Base-by-base conservation (phyloP, 202 grass and related monocot genomes). In the Alloteropsis angusta region DNA sequence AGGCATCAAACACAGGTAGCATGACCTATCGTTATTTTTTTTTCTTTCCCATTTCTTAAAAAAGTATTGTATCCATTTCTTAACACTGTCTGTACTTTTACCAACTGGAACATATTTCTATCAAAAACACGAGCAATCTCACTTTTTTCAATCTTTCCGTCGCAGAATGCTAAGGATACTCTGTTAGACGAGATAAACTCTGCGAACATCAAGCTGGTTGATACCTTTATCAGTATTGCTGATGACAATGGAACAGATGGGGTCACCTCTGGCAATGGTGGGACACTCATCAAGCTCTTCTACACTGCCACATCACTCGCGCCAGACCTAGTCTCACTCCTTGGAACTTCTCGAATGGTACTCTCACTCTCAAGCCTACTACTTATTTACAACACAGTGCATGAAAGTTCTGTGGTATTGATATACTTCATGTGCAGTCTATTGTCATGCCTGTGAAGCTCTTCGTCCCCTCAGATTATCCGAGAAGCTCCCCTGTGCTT, bases 401-500 rank as follows among this genome's bases (percentile, higher is more conserved):
- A 30, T 28, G 28, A 25, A 57, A 39, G 19, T 19, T 14, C 11
- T 21, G 3, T 3, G 63, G 4, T 37, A 35, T 18, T 85, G 21
- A 80, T 21, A n/a, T 1, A 41, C 26, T 68, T 45, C 12, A 70
- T 36, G 34, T 83, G 82, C 79, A 91, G 89, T 46, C 61, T 19
- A 6, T 84, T 11, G 76, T 88, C 60, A 48, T 53, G n/a, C 85
- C 89, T 0, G 7, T 61, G 2, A 91, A 78, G 67, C 26, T 88
- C n/a, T 58, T 91, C 0, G 66, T 86, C 5, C 83, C 89, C 0
- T 4, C 19, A 1, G 84, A 85, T 62, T 88, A 91, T 28, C 89
- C 89, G 13, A 72, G 61, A 28, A 85, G 75, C 18, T 88, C 89
- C 56, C 89, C 85, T 18, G 37, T 85, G 21, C 41, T 80, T 65